These are phyloP conservation scores for Jasminum sambac DNA, from an alignment of 257 asterid species.

Conservation along the genomic window DNA sequence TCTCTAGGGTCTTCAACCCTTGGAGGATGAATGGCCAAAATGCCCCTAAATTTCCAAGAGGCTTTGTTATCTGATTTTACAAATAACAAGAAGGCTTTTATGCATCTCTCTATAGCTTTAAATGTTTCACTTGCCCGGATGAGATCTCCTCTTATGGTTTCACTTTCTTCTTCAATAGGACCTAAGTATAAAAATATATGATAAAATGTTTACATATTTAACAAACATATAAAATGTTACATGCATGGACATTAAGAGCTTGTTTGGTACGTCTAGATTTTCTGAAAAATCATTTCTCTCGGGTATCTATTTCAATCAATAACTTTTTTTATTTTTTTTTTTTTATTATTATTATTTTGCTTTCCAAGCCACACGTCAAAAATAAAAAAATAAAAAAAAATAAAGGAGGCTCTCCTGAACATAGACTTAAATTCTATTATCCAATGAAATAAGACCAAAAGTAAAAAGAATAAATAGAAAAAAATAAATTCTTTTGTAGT, in stretches of 20 bases:
- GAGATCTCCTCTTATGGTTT: conserved; percentile 30
- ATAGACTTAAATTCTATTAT: no score
- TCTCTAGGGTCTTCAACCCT: conserved; percentile 64
- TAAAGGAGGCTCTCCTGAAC: neutral
- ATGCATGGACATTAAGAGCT: neutral
- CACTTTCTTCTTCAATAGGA: conserved; percentile 29
- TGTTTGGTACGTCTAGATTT: neutral
- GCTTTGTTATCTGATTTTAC: conserved; percentile 34
- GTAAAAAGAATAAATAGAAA: no score
- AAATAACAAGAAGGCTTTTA: conserved; percentile 46
- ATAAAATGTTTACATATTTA: neutral
- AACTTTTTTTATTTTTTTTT: no score
- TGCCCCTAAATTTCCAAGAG: conserved; percentile 28
- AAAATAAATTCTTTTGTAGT: no score
- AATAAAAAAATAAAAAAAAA: neutral
- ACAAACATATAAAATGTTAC: no score
- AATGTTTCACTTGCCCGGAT: conserved; percentile 37
- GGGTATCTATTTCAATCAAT: no score
- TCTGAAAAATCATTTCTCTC: no score
- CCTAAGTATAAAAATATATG: conserved; percentile 20
- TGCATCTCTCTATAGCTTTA: conserved; percentile 48
- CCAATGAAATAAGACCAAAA: no score
- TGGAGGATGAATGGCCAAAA: conserved; percentile 22
- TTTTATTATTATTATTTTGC: no score
- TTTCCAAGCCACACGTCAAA: no score